These are phyloP conservation scores for Solanum infundibuliforme DNA, from an alignment of 257 asterid species.

Conservation along the genomic window DNA sequence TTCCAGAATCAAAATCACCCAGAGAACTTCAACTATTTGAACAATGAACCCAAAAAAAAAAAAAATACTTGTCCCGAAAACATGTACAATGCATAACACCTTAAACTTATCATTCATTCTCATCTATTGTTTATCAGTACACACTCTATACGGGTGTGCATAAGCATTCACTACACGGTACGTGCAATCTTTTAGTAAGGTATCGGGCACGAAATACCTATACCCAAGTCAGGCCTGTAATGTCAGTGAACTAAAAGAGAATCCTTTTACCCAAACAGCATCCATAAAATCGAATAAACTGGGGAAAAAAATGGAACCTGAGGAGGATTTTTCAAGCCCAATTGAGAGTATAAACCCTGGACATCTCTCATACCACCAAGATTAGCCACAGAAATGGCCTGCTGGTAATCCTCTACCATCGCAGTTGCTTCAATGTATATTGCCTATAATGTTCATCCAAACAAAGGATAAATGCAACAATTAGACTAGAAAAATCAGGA, in stretches of 20 bases:
- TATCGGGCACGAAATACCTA: background rate
- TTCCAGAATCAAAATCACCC: background rate
- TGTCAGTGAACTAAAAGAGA: background rate
- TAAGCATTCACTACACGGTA: background rate
- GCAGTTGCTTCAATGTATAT: slow-evolving; percentile 78
- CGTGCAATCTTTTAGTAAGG: background rate
- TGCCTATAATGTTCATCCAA: slow-evolving; percentile 33
- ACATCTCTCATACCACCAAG: slow-evolving; percentile 1
- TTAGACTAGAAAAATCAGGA: background rate
- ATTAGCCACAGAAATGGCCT: slow-evolving; percentile 45
- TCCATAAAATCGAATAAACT: background rate
- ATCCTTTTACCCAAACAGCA: background rate
- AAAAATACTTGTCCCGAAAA: background rate
- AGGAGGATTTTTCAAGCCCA: slow-evolving; percentile 66
- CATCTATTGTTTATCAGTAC: background rate
- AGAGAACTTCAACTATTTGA: background rate
- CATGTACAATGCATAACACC: background rate
- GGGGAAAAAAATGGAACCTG: slow-evolving; percentile 36
- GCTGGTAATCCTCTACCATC: slow-evolving; percentile 96
- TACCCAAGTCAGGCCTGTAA: background rate
- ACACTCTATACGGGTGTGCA: background rate
- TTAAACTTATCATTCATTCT: background rate
- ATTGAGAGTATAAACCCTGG: slow-evolving; percentile 57
- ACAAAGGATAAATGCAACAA: background rate
- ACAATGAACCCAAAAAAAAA: background rate